A percentile compares a stretch with the other conserved stretches of the same genome.
These are phyloP conservation scores for Cercospora janseana DNA, from an alignment of 2,329 filamentous ascomycete species.

Conservation along the genomic window DNA sequence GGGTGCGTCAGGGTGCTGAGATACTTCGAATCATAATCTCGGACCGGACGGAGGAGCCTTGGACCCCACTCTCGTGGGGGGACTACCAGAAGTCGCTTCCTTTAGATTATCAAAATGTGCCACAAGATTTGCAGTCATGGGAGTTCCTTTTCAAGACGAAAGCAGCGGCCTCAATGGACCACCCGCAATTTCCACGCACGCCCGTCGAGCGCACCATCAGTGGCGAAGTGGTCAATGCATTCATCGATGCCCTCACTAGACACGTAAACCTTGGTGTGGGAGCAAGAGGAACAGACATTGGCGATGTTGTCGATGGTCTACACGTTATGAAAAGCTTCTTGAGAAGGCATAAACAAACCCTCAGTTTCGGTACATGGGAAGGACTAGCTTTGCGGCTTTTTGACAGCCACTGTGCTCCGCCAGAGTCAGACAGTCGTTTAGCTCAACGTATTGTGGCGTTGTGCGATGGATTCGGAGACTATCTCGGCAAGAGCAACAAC, in stretches of 20 bases:
- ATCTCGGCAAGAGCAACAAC: constrained; percentile 41
- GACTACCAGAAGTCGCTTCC: constrained; percentile 38
- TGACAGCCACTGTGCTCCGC: constrained; percentile 49
- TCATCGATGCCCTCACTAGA: constrained; percentile 54
- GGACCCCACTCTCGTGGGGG: constrained; percentile 44
- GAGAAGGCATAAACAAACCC: constrained; percentile 35
- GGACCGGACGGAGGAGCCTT: constrained; percentile 19
- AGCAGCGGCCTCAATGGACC: constrained; percentile 24
- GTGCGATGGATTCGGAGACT: constrained; percentile 43
- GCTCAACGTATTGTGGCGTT: constrained; percentile 42
- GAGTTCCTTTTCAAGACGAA: constrained; percentile 35
- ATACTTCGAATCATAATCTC: constrained; percentile 36
- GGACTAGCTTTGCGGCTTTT: constrained; percentile 51
- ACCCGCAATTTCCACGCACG: constrained; percentile 1
- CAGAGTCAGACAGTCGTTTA: constrained; percentile 46
- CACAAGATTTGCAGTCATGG: constrained; percentile 33
- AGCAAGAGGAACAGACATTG: constrained; percentile 39
- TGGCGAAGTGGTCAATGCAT: constrained; percentile 56
- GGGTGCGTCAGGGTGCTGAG: constrained; percentile 44
- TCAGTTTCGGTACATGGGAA: constrained; percentile 47
- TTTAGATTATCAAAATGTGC: constrained; percentile 27
- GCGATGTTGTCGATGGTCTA: constrained; percentile 38
- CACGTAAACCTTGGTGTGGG: constrained; percentile 45
- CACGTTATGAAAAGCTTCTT: constrained; percentile 25
- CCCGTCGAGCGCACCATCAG: constrained; percentile 53